phyloP scores from a whole-genome alignment of 2,329 filamentous ascomycete genomes.

The Anthostomella pinea region DNA sequence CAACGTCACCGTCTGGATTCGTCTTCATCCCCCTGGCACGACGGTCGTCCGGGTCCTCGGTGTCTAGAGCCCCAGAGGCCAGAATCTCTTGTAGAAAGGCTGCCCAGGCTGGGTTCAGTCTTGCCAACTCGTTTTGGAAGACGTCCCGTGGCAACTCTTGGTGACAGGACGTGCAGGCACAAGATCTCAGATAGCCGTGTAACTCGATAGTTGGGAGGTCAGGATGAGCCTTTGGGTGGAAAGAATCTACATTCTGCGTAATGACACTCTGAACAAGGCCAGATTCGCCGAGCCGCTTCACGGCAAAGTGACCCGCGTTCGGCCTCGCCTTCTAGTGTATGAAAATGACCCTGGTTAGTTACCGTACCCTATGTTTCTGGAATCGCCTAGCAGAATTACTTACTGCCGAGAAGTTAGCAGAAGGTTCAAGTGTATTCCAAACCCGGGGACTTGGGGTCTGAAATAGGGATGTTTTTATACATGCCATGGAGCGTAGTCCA shows the following conservation, averaged over 20 bases:
- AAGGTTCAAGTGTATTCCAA: too few relatives aligned
- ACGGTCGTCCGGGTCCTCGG: slow-evolving; percentile 71
- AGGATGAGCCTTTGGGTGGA: slow-evolving; percentile 78
- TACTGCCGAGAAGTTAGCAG: too few relatives aligned
- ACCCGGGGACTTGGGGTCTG: too few relatives aligned
- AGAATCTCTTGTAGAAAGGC: slow-evolving; percentile 71
- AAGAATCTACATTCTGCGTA: slow-evolving; percentile 97
- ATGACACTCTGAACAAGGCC: slow-evolving; percentile 75
- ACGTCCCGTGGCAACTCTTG: slow-evolving; percentile 65
- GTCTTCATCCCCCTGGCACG: slow-evolving; percentile 69
- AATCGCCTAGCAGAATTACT: too few relatives aligned
- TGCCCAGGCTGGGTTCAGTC: slow-evolving; percentile 84
- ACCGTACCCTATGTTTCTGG: too few relatives aligned
- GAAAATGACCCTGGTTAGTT: too few relatives aligned
- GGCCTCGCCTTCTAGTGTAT: slow-evolving; percentile 77
- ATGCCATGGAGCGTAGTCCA: slow-evolving; percentile 81
- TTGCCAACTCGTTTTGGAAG: slow-evolving; percentile 74
- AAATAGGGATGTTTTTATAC: too few relatives aligned
- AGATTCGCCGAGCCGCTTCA: slow-evolving; percentile 67
- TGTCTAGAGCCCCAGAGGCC: slow-evolving; percentile 70
- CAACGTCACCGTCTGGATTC: slow-evolving; percentile 94
- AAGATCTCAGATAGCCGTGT: slow-evolving; percentile 82
- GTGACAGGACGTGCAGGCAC: slow-evolving; percentile 77
- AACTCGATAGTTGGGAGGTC: slow-evolving; percentile 74
- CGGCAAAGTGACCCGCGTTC: slow-evolving; percentile 75